Base-by-base conservation (phyloP, 192 early-diverging fungal genomes). In the Backusella westeae region DNA sequence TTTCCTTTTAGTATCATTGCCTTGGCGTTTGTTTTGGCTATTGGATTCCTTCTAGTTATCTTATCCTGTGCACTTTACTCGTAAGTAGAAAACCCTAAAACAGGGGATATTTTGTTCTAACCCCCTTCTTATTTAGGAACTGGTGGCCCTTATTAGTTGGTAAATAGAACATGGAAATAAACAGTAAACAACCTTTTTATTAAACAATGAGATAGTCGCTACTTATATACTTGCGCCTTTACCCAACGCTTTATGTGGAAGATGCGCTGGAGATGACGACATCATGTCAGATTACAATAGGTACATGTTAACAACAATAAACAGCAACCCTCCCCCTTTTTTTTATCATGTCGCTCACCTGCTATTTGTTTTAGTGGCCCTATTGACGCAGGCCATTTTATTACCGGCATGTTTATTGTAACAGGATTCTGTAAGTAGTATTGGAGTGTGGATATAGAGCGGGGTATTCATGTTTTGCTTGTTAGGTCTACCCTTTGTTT, bases 71-170 rank as follows among this genome's bases (percentile, higher is more conserved):
- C 97, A 36, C 85, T 98, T 73, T 96, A 93, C 87, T 90, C 85
- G 94, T 95, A 86, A 71, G 87, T 59, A n/a, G 1, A 67, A 5
- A 34, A 6, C n/a, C 36, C 34, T 74, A 9, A 19, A 14, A 44
- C 4, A 44, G 15, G 42, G 10, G 10, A 39, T 44, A 21, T 39
- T 39, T 39, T 39, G 38, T 39, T 32, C 42, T 52, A 19, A 56
- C 39, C 12, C 29, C 32, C 32, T 59, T 53, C 73, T 19, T 29
- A 34, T 71, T n/a, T 59, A 95, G 94, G 79, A 98, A 96, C 81
- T 99, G 97, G 97, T 94, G 94, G 88, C 95, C 96, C 19, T 85
- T 99, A 46, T 88, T 96, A 46, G 96, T 98, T 49, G 89, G 89
- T 89, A 85, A 69, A 78, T 38, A 75, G 14, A 12, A 14, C 15